phyloP scores from a whole-genome alignment of 2,329 filamentous ascomycete genomes.

The Byssoonygena ceratinophila region DNA sequence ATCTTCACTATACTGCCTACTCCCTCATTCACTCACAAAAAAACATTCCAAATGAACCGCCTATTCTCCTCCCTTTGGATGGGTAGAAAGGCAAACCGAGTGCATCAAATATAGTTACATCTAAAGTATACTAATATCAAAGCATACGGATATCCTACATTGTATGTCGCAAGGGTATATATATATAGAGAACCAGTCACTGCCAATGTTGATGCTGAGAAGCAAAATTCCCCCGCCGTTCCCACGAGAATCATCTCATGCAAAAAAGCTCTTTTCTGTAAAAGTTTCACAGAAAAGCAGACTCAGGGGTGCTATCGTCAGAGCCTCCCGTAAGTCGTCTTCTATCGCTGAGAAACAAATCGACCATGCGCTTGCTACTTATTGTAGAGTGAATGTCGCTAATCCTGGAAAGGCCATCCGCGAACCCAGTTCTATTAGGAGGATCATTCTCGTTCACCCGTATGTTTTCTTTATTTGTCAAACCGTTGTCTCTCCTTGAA shows the following conservation, averaged over 20 bases:
- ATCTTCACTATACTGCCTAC: too few relatives aligned
- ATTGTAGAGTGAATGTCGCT: constrained; percentile 17
- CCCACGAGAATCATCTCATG: background rate
- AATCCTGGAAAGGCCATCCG: constrained; percentile 10
- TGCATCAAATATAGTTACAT: background rate
- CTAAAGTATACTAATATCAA: background rate
- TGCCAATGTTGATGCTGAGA: background rate
- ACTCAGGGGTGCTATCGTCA: constrained; percentile 14
- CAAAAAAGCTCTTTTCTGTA: too few relatives aligned
- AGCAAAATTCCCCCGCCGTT: background rate
- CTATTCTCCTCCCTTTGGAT: too few relatives aligned
- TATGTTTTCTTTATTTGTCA: constrained; percentile 17
- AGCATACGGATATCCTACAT: background rate
- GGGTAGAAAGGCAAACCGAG: background rate
- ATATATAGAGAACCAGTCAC: background rate
- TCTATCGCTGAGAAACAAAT: constrained; percentile 18
- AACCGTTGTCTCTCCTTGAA: constrained; percentile 6
- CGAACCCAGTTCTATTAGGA: background rate
- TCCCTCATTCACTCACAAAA: too few relatives aligned
- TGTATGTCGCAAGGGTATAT: background rate
- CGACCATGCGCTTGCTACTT: constrained; percentile 20
- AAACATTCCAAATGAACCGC: background rate
- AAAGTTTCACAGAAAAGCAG: constrained; percentile 16
- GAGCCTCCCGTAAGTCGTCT: constrained; percentile 13
- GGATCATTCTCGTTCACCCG: background rate